Conservation (phyloP, 306 rosid species). For the Citrullus mucosospermus region DNA sequence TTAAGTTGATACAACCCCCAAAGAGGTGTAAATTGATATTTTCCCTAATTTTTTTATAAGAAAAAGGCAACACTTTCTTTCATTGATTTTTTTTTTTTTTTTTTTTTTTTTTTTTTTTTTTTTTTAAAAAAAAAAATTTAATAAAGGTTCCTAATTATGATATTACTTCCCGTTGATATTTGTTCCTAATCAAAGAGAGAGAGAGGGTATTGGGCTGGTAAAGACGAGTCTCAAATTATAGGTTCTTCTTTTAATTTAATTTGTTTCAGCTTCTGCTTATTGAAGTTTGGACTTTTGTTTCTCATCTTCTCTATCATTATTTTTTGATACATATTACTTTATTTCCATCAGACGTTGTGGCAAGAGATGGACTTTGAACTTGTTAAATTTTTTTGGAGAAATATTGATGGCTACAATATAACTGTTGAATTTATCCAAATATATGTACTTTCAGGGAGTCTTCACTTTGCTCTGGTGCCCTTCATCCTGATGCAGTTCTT, state of each 20-base stretch:
- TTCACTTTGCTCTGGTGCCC: constrained; percentile 67
- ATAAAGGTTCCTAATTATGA: not conserved
- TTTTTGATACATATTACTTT: not conserved
- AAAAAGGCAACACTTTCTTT: no score
- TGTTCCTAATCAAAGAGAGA: not conserved
- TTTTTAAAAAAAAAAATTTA: not conserved
- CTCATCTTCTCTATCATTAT: not conserved
- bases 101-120: no score
- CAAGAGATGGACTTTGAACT: not conserved
- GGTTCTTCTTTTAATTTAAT: not conserved
- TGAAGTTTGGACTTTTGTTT: not conserved
- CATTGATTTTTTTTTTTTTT: no score
- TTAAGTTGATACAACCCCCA: no score
- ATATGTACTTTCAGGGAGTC: constrained; percentile 62
- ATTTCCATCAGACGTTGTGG: not conserved
- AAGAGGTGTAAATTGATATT: no score
- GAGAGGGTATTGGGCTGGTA: not conserved
- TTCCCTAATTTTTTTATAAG: no score
- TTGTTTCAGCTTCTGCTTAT: not conserved
- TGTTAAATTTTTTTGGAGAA: not conserved
- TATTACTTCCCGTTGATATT: not conserved
- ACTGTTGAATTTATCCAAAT: constrained; percentile 14
- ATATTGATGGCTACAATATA: constrained; percentile 7
- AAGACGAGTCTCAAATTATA: not conserved
- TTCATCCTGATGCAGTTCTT: constrained; percentile 78